Conservation (phyloP, 1,284 basidiomycete genomes). For the Xanthoconium separans region DNA sequence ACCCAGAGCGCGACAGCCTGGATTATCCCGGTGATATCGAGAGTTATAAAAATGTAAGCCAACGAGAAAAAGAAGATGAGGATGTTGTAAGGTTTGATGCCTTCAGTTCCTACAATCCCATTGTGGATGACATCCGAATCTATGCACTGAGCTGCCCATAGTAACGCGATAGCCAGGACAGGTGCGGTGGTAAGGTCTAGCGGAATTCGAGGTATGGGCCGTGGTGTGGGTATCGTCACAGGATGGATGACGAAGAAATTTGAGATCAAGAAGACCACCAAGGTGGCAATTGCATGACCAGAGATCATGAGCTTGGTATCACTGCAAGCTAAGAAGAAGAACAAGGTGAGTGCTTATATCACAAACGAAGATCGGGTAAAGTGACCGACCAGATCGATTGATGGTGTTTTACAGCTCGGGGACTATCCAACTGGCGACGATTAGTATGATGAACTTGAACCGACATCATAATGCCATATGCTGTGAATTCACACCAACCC, state of each 20-base stretch:
- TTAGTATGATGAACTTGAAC: no score
- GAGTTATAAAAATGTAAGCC: slow-evolving; percentile 91
- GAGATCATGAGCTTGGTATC: slow-evolving; percentile 38
- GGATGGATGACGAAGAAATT: slow-evolving; percentile 73
- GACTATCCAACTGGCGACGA: no score
- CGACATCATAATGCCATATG: no score
- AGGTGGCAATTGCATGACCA: slow-evolving; percentile 57
- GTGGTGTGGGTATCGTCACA: slow-evolving; percentile 49
- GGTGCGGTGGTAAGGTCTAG: slow-evolving; percentile 77
- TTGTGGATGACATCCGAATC: slow-evolving; percentile 59
- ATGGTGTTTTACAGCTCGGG: no score
- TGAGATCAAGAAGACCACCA: slow-evolving; percentile 70
- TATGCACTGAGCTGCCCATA: slow-evolving; percentile 77
- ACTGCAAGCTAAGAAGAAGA: neutral
- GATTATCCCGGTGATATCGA: slow-evolving; percentile 88
- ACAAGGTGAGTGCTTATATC: neutral
- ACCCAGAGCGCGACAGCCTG: slow-evolving; percentile 88
- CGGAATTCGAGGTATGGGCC: slow-evolving; percentile 40
- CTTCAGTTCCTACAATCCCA: slow-evolving; percentile 73
- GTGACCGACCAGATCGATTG: neutral
- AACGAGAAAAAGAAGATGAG: slow-evolving; percentile 90
- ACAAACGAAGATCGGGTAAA: no score
- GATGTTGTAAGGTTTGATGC: slow-evolving; percentile 90
- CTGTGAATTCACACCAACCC: no score
- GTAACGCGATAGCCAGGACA: slow-evolving; percentile 72